Conservation (phyloP, 2,329 filamentous ascomycete species). For the Cadophora sp. region DNA sequence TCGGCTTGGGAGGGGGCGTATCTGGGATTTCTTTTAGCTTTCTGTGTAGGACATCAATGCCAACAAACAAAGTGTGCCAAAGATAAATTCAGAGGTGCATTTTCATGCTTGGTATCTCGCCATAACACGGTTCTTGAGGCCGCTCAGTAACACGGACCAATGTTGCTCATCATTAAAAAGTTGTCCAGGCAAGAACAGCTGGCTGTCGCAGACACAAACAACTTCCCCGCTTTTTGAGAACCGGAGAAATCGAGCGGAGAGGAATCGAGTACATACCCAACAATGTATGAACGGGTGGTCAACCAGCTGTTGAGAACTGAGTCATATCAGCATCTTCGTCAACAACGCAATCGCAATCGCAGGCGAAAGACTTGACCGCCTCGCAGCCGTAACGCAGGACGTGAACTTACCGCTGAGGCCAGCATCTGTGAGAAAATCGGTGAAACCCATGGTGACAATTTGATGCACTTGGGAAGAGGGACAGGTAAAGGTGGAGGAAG, state of each 20-base stretch:
- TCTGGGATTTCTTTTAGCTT: constrained; percentile 46
- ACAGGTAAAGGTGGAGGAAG: constrained; percentile 10
- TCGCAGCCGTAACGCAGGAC: constrained; percentile 12
- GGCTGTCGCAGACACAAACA: constrained; percentile 27
- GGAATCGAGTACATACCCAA: constrained; percentile 69
- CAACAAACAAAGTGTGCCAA: constrained; percentile 30
- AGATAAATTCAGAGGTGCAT: constrained; percentile 74
- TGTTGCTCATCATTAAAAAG: constrained; percentile 75
- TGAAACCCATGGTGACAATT: constrained; percentile 66
- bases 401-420: constrained; percentile 60
- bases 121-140: constrained; percentile 89
- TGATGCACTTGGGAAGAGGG: constrained; percentile 11
- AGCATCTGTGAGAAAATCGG: constrained; percentile 70
- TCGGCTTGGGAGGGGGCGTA: constrained; percentile 85
- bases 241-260: constrained; percentile 27
- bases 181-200: constrained; percentile 13
- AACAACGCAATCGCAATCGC: not conserved
- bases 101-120: constrained; percentile 75
- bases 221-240: constrained; percentile 23
- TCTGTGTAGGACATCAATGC: constrained; percentile 26
- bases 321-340: constrained; percentile 41
- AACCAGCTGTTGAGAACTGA: constrained; percentile 76
- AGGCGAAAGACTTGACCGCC: constrained; percentile 27
- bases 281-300: constrained; percentile 79
- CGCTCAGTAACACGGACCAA: constrained; percentile 97